These are phyloP conservation scores for Arctium minus DNA, from an alignment of 129 eudicot genomes.

Conservation along the genomic window DNA sequence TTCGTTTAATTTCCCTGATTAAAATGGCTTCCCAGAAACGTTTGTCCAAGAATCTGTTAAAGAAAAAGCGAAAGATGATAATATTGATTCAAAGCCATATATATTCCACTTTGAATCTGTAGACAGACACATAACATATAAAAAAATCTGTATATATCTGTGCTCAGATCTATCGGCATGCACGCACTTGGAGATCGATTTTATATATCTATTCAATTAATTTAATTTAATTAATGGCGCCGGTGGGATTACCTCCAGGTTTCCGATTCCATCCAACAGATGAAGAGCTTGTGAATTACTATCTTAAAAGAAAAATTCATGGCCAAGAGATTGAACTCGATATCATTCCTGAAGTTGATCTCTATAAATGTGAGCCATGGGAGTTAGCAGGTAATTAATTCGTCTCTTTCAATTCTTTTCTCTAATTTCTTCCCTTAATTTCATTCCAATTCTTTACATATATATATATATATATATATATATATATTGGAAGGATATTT, in stretches of 20 bases:
- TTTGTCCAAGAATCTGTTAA: slow-evolving; percentile 70
- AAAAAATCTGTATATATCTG: slow-evolving; percentile 17
- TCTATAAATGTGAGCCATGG: slow-evolving; percentile 99
- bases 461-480: too few relatives aligned
- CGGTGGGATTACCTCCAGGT: slow-evolving; percentile 98
- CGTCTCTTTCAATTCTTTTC: not conserved
- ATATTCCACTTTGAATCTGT: slow-evolving; percentile 56
- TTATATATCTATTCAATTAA: too few relatives aligned
- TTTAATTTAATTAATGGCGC: slow-evolving; percentile 46
- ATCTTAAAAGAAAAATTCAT: slow-evolving; percentile 83
- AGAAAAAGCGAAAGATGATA: slow-evolving; percentile 45
- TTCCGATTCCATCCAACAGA: slow-evolving; percentile 96
- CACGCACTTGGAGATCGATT: not conserved
- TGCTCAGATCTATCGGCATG: not conserved
- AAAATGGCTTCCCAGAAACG: slow-evolving; percentile 65
- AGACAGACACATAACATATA: slow-evolving; percentile 17
- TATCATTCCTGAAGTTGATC: slow-evolving; percentile 96
- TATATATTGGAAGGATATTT: too few relatives aligned
- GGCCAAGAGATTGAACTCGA: slow-evolving; percentile 91
- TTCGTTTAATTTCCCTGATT: not conserved
- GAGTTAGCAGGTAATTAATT: slow-evolving; percentile 67
- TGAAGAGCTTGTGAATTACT: slow-evolving; percentile 91
- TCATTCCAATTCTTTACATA: not conserved
- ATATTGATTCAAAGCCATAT: slow-evolving; percentile 59
- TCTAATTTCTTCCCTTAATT: not conserved